phyloP scores from a whole-genome alignment of 129 eudicot species.

The Flaveria robusta region DNA sequence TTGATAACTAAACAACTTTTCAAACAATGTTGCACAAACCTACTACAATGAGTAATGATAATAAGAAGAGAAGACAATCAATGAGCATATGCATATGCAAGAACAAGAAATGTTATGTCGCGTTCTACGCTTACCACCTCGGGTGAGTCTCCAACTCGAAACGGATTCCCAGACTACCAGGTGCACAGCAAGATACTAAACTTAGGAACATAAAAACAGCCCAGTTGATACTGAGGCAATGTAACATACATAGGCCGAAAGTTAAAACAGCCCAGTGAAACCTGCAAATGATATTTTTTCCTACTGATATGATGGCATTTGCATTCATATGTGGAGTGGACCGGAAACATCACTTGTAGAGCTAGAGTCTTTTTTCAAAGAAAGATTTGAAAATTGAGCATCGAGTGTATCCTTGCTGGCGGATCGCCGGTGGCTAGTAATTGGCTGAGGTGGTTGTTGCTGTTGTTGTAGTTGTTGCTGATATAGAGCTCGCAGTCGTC shows the following conservation, averaged over 20 bases:
- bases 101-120: slow-evolving; percentile 36
- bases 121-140: slow-evolving; percentile 61
- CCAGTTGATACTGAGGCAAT: slow-evolving; percentile 11
- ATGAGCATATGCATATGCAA: slow-evolving; percentile 30
- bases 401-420: slow-evolving; percentile 79
- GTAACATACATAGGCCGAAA: slow-evolving; percentile 12
- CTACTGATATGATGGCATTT: slow-evolving; percentile 33
- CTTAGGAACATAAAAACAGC: slow-evolving; percentile 29
- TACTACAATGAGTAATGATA: slow-evolving; percentile 17
- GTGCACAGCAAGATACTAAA: slow-evolving; percentile 54
- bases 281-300: slow-evolving; percentile 25
- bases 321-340: slow-evolving; percentile 61
- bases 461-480: slow-evolving; percentile 73
- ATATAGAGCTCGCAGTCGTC: slow-evolving; percentile 66
- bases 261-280: slow-evolving; percentile 28
- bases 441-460: slow-evolving; percentile 54
- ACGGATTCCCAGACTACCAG: slow-evolving; percentile 62
- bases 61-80: slow-evolving; percentile 24
- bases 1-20: slow-evolving; percentile 3
- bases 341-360: slow-evolving; percentile 59
- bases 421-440: slow-evolving; percentile 63
- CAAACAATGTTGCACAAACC: slow-evolving; percentile 29
- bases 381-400: slow-evolving; percentile 68
- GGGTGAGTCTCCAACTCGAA: slow-evolving; percentile 59
- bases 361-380: slow-evolving; percentile 62